Conservation (phyloP, 2,329 filamentous ascomycete species). For the Thermochaetoides dissita region DNA sequence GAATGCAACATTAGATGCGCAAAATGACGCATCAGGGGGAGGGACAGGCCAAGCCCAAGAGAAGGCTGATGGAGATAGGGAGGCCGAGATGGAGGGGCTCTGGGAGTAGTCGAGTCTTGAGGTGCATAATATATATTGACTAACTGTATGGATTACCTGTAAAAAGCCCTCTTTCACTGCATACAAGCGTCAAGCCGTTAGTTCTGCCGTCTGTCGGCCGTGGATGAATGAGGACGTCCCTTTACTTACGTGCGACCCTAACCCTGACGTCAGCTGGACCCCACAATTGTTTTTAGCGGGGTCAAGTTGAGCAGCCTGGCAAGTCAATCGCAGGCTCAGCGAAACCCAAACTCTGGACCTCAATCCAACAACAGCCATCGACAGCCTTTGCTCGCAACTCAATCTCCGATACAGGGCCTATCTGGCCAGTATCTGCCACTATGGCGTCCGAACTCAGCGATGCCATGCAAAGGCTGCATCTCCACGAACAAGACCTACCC, state of each 20-base stretch:
- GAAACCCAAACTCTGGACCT: no score
- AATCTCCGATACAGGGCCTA: background rate
- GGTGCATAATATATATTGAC: no score
- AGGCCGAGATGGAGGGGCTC: constrained; percentile 48
- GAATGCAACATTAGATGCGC: background rate
- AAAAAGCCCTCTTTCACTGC: no score
- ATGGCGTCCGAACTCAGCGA: constrained; percentile 27
- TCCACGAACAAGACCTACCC: constrained; percentile 21
- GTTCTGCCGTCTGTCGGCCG: no score
- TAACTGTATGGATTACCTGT: no score
- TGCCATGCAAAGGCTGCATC: constrained; percentile 37
- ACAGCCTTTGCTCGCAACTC: no score
- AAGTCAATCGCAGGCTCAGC: background rate
- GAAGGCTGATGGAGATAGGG: constrained; percentile 51
- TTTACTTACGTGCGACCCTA: background rate
- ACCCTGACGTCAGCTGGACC: background rate
- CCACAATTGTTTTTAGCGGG: background rate
- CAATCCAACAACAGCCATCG: no score
- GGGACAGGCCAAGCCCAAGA: no score
- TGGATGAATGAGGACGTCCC: background rate
- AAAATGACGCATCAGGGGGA: background rate
- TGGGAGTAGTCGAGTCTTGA: constrained; percentile 20
- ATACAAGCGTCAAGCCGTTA: no score
- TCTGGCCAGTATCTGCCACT: constrained; percentile 1
- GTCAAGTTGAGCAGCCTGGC: background rate